Evolutionary conservation across 1,139 yeast genomes (phyloP).

Genomic region (Nakaseomyces bracarensis): DNA sequence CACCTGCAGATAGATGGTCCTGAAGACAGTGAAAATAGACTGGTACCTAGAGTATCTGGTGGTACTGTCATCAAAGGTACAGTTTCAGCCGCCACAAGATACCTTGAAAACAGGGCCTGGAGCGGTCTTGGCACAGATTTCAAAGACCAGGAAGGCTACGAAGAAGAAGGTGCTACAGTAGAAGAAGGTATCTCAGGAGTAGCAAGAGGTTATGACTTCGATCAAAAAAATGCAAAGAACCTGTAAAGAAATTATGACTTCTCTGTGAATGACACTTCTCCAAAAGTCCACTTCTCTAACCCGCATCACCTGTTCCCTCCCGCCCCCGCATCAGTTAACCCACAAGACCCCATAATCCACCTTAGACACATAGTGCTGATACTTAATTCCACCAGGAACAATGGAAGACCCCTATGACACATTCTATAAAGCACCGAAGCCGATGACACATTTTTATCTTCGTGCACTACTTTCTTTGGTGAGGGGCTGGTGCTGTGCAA

Average conservation of each 20-base stretch:
- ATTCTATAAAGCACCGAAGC: too few species aligned
- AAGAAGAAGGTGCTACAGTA: slow-evolving; percentile 56
- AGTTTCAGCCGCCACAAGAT: slow-evolving; percentile 80
- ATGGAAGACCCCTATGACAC: too few species aligned
- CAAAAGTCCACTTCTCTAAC: too few species aligned
- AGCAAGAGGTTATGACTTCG: slow-evolving; percentile 66
- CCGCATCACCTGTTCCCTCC: too few species aligned
- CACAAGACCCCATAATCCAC: too few species aligned
- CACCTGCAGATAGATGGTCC: slow-evolving; percentile 49
- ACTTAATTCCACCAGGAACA: too few species aligned
- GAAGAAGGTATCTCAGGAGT: slow-evolving; percentile 82
- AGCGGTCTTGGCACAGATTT: slow-evolving; percentile 87
- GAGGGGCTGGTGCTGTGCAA: too few species aligned
- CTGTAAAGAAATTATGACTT: too few species aligned
- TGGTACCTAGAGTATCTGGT: slow-evolving; percentile 42
- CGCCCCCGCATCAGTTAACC: too few species aligned
- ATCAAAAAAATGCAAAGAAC: slow-evolving; percentile 15
- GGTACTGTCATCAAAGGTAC: slow-evolving; percentile 64
- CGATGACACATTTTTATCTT: too few species aligned
- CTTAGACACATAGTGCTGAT: too few species aligned
- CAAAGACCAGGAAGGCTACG: slow-evolving; percentile 37
- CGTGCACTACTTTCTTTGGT: too few species aligned
- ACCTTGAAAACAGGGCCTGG: slow-evolving; percentile 72
- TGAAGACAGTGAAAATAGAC: slow-evolving; percentile 32
- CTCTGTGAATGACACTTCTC: not conserved